Evolutionary conservation across 2,329 filamentous ascomycete genomes (phyloP), one percentile per base, ranked within the genome.

Genomic region (Amphichorda felina): DNA sequence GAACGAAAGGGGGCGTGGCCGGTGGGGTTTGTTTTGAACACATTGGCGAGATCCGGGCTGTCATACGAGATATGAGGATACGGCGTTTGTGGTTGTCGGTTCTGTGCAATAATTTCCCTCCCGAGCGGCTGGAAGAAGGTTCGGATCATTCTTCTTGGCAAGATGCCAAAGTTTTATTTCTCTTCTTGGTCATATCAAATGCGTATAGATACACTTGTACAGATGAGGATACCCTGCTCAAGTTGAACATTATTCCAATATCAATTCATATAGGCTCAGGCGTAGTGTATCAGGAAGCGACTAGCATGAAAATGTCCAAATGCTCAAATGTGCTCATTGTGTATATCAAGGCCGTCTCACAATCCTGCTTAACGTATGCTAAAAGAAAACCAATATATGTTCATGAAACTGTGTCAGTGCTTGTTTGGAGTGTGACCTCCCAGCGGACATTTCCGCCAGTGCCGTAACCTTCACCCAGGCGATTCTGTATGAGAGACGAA

Each of bases 351-450:
- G n/a, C n/a, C n/a, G n/a, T n/a, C n/a, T n/a, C n/a, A n/a, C n/a
- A n/a, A n/a, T n/a, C n/a, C n/a, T n/a, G n/a, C n/a, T n/a, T n/a
- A n/a, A n/a, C n/a, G n/a, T n/a, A n/a, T n/a, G n/a, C n/a, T n/a
- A n/a, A n/a, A n/a, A n/a, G n/a, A n/a, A n/a, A n/a, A n/a, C n/a
- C n/a, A n/a, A n/a, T n/a, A n/a, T n/a, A n/a, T n/a, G n/a, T n/a
- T 36, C 27, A 39, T 11, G 38, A 36, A 8, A 28, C 24, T 6
- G 17, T 38, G 33, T 60, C 57, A 4, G 51, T 57, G 37, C 59
- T 77, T 52, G 86, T 77, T 61, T 96, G 86, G 35, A 93, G 68
- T 32, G 83, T 93, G 11, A 96, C 85, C 61, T 98, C 91, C 91
- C 91, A 98, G 49, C 79, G 79, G 51, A 91, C 68, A 26, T 79